Conservation (phyloP, 139 green algal species). For the Micromonas pusilla region DNA sequence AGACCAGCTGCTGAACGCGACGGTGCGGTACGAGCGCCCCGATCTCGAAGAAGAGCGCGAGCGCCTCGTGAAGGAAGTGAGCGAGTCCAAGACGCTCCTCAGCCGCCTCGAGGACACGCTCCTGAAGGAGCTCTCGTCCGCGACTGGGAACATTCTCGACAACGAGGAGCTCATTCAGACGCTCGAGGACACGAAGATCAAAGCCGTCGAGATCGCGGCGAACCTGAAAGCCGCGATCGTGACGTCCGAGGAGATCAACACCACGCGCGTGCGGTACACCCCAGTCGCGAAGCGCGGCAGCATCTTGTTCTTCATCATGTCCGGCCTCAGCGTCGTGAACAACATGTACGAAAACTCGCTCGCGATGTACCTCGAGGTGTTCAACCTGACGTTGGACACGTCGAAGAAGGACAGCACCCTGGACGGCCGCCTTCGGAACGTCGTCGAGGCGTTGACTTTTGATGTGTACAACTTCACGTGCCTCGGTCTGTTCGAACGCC, state of each 20-base stretch:
- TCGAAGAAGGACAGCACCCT: constrained; percentile 53
- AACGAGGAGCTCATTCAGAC: constrained; percentile 72
- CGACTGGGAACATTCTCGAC: constrained; percentile 77
- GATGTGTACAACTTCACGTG: constrained; percentile 78
- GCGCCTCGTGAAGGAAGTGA: constrained; percentile 51
- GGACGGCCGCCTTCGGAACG: constrained; percentile 58
- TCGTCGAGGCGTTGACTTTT: constrained; percentile 67
- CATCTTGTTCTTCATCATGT: constrained; percentile 78
- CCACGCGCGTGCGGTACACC: constrained; percentile 54
- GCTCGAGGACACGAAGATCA: constrained; percentile 69
- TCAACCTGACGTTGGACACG: constrained; percentile 51
- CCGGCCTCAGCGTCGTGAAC: constrained; percentile 55
- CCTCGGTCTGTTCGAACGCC: constrained; percentile 68
- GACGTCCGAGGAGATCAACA: constrained; percentile 62
- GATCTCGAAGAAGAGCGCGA: constrained; percentile 56
- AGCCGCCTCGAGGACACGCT: constrained; percentile 66
- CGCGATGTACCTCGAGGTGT: constrained; percentile 61
- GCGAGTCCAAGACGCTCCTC: constrained; percentile 49
- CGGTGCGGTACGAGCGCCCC: constrained; percentile 52
- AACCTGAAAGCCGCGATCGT: constrained; percentile 57
- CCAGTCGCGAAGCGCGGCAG: constrained; percentile 65
- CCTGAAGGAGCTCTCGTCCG: constrained; percentile 65
- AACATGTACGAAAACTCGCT: constrained; percentile 78
- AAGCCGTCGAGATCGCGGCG: constrained; percentile 68
- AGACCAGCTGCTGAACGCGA: constrained; percentile 64